Evolutionary conservation across 2,329 filamentous ascomycete genomes (phyloP).

Genomic region (Pseudocercospora eumusae): DNA sequence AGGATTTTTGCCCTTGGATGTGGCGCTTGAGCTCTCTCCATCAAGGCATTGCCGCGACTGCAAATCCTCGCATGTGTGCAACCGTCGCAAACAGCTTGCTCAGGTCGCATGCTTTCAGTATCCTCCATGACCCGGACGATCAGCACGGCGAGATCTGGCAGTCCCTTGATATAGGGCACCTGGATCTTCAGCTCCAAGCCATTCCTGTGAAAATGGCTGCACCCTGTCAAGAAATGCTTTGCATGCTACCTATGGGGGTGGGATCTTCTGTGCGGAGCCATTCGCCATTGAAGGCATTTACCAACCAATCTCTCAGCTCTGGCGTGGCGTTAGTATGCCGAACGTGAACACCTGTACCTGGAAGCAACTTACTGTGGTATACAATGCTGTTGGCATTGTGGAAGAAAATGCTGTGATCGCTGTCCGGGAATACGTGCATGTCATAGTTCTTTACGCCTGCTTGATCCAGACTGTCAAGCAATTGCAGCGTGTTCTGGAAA

Average conservation of each 20-base stretch:
- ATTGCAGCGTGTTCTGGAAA: conserved; percentile 85
- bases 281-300: conserved; percentile 97
- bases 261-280: conserved; percentile 68
- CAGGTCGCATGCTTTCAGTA: not conserved
- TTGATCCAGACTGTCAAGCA: conserved; percentile 84
- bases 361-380: conserved; percentile 74
- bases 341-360: not conserved
- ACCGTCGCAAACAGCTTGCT: not conserved
- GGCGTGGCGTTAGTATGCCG: conserved; percentile 22
- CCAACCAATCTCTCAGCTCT: conserved; percentile 86
- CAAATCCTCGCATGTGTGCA: not conserved
- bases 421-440: conserved; percentile 93
- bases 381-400: conserved; percentile 90
- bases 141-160: too few relatives aligned
- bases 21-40: not conserved
- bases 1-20: too few relatives aligned
- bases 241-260: conserved; percentile 43
- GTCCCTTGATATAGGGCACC: not conserved
- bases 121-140: too few relatives aligned
- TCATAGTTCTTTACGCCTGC: conserved; percentile 88
- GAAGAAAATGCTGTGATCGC: conserved; percentile 91
- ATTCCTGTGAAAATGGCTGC: not conserved
- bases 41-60: not conserved
- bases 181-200: not conserved
- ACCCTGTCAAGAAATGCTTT: conserved; percentile 14